Conservation (phyloP, 306 rosid genomes). For the Ochetophila trinervis region DNA sequence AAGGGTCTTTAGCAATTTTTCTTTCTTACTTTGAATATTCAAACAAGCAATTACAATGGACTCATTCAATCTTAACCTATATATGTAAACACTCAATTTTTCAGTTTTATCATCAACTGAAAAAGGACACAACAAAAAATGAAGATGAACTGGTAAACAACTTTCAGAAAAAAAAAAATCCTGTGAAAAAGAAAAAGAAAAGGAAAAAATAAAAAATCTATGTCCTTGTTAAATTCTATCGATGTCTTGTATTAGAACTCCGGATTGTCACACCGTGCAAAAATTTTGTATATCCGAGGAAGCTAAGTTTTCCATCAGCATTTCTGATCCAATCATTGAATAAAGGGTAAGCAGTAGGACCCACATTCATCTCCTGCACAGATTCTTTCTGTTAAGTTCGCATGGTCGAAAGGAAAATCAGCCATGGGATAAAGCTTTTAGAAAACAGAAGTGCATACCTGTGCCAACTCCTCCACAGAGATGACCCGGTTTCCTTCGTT, state of each 20-base stretch:
- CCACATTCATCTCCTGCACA: slow-evolving; percentile 85
- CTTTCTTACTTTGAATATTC: not conserved
- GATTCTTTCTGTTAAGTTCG: slow-evolving; percentile 13
- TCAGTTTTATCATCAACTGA: slow-evolving; percentile 13
- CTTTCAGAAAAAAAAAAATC: slow-evolving; percentile 9
- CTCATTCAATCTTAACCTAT: slow-evolving; percentile 25
- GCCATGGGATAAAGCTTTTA: not conserved
- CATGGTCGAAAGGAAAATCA: slow-evolving; percentile 4
- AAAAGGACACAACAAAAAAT: slow-evolving; percentile 1
- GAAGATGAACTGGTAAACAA: not conserved
- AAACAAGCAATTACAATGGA: slow-evolving; percentile 14
- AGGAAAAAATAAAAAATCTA: not conserved
- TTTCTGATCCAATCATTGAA: slow-evolving; percentile 84
- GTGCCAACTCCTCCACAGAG: slow-evolving; percentile 82
- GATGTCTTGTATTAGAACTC: slow-evolving; percentile 60
- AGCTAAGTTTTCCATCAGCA: slow-evolving; percentile 82
- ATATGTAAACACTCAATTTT: slow-evolving; percentile 16
- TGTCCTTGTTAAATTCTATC: slow-evolving; percentile 36
- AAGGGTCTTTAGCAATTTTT: slow-evolving; percentile 16
- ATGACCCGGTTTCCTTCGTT: slow-evolving; percentile 70
- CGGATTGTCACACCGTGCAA: slow-evolving; percentile 88
- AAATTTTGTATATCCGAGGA: slow-evolving; percentile 77
- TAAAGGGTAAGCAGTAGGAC: slow-evolving; percentile 63
- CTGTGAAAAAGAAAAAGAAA: not conserved
- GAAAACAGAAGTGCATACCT: slow-evolving; percentile 47